Percentiles rank a stretch among this genome's conserved stretches.
Conservation (phyloP, 495 filamentous ascomycete genomes). For the Hypoxylon subgilvum region DNA sequence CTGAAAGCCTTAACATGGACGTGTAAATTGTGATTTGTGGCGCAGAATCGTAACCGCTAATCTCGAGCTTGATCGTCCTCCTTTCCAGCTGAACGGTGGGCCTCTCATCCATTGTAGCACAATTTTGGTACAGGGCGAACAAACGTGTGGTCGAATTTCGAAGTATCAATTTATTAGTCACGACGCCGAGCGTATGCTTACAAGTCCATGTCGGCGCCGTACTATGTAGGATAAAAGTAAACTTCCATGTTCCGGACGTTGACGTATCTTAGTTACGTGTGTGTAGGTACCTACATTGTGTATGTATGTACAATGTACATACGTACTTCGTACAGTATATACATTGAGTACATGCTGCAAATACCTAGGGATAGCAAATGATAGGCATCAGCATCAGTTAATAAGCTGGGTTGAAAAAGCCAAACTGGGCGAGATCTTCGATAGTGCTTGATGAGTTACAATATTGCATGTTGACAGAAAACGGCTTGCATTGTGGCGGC, state of each 20-base stretch:
- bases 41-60: constrained; percentile 27
- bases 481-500: constrained; percentile 19
- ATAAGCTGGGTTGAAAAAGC: too few relatives aligned
- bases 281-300: too few relatives aligned
- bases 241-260: too few relatives aligned
- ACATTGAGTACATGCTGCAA: too few relatives aligned
- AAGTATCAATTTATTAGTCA: constrained; percentile 4
- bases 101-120: constrained; percentile 8
- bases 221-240: too few relatives aligned
- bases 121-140: constrained; percentile 29
- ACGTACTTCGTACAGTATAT: too few relatives aligned
- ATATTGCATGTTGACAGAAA: constrained; percentile 19
- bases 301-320: too few relatives aligned
- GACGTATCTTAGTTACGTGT: too few relatives aligned
- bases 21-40: constrained; percentile 18
- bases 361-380: too few relatives aligned
- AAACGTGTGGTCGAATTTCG: constrained; percentile 16
- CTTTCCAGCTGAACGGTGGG: constrained; percentile 28
- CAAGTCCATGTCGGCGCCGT: too few relatives aligned
- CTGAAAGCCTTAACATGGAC: not conserved
- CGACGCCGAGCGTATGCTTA: not conserved
- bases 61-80: constrained; percentile 29
- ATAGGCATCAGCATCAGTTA: too few relatives aligned
- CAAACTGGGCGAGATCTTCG: too few relatives aligned
- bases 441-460: not conserved